Conservation (phyloP, 371 early-diverging fungal genomes). For the Saksenaea oblongispora region DNA sequence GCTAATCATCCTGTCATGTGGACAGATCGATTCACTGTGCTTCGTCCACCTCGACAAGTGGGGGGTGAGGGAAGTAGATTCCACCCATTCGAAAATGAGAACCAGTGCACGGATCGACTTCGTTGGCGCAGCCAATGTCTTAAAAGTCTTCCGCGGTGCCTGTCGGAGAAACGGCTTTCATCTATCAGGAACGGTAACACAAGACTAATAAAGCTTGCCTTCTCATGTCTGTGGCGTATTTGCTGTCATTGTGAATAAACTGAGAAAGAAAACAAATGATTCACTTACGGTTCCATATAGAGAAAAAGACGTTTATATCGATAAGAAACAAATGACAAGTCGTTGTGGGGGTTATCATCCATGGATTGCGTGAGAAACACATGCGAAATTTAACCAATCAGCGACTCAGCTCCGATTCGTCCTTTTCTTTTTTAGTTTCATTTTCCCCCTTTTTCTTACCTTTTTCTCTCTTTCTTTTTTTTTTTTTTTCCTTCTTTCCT, state of each 20-base stretch:
- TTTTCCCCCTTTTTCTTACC: background rate
- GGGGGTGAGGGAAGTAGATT: too few species aligned
- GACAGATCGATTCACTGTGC: background rate
- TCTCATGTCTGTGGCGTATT: background rate
- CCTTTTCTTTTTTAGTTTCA: conserved; percentile 1
- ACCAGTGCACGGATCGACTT: conserved; percentile 2
- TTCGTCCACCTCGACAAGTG: background rate
- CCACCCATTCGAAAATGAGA: background rate
- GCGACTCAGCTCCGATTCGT: conserved; percentile 1
- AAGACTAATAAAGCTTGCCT: background rate
- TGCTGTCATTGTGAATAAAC: background rate
- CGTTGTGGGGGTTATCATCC: too few species aligned
- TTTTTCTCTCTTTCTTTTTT: conserved; percentile 6
- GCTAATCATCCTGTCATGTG: background rate
- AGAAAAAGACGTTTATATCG: background rate
- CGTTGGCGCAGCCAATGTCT: conserved; percentile 4
- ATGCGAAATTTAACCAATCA: conserved; percentile 5
- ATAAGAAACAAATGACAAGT: background rate
- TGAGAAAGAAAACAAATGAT: background rate
- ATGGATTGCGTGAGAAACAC: conserved; percentile 2
- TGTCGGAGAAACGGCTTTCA: conserved; percentile 1
- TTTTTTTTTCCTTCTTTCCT: conserved; percentile 3
- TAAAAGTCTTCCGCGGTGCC: conserved; percentile 3
- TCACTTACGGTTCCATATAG: background rate
- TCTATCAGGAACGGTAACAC: conserved; percentile 6